Evolutionary conservation across 202 grass and related monocot genomes (phyloP).

Genomic region (Panicum virgatum): DNA sequence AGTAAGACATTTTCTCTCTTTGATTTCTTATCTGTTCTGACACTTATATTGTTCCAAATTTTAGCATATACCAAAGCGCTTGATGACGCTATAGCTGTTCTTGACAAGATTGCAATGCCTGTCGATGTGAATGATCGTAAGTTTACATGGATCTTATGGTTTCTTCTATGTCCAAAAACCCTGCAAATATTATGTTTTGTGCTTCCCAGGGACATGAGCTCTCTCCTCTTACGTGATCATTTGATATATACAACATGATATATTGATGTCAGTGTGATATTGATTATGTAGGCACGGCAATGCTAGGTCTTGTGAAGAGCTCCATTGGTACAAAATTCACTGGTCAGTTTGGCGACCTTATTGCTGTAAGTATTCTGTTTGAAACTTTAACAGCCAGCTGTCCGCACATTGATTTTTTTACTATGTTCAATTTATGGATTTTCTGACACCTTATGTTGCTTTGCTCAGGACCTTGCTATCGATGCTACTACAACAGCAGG

Average conservation of each 20-base stretch:
- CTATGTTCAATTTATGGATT: conserved; percentile 16
- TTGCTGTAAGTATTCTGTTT: conserved; percentile 73
- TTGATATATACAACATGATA: background rate
- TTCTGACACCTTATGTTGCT: conserved; percentile 26
- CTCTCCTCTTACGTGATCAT: background rate
- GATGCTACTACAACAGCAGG: conserved; percentile 94
- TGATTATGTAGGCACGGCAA: conserved; percentile 46
- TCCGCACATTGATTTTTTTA: background rate
- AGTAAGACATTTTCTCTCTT: background rate
- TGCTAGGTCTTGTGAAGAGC: conserved; percentile 88
- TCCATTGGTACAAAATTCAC: conserved; percentile 99
- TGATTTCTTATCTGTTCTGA: conserved; percentile 26
- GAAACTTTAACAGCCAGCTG: conserved; percentile 1
- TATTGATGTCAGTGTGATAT: conserved; percentile 25
- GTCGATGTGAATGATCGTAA: conserved; percentile 94
- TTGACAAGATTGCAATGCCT: conserved; percentile 92
- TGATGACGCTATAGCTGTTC: conserved; percentile 82
- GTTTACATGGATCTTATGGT: conserved; percentile 43
- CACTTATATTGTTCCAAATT: conserved; percentile 26
- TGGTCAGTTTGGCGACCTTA: conserved; percentile 90
- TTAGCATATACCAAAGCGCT: conserved; percentile 95
- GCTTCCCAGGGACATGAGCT: background rate
- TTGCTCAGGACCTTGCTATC: conserved; percentile 90
- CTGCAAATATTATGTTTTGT: background rate
- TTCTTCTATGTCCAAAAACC: background rate